These are phyloP conservation scores for Cyclotella kingstonii DNA, from an alignment of 108 stramenopile species.

Conservation along the genomic window DNA sequence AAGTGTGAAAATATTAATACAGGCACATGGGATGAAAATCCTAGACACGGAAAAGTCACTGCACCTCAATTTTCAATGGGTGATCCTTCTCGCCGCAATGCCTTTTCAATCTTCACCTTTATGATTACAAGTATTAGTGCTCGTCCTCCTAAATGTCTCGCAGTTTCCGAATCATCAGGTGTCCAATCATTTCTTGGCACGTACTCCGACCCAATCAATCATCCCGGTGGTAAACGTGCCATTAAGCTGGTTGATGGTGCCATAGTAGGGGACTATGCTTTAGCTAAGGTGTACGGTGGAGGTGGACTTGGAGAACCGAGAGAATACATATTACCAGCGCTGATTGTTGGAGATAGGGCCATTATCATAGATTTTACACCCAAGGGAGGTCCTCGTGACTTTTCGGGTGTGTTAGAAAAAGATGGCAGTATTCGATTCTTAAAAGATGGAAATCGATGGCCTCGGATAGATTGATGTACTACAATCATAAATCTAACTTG, in stretches of 20 bases:
- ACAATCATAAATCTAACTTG: background rate
- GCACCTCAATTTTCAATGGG: background rate
- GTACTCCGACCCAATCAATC: constrained; percentile 61
- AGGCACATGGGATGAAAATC: background rate
- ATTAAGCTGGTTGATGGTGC: constrained; percentile 37
- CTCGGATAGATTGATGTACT: constrained; percentile 18
- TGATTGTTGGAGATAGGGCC: constrained; percentile 51
- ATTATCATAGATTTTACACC: constrained; percentile 56
- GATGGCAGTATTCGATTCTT: constrained; percentile 46
- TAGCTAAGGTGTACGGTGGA: constrained; percentile 50
- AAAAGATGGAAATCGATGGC: constrained; percentile 60
- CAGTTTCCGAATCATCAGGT: background rate
- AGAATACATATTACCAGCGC: constrained; percentile 48
- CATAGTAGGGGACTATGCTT: constrained; percentile 43
- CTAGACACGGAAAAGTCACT: background rate
- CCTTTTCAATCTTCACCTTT: background rate
- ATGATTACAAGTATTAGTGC: background rate
- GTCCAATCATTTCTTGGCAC: constrained; percentile 40
- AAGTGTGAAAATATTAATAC: background rate
- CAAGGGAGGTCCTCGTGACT: constrained; percentile 58
- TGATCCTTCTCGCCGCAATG: background rate
- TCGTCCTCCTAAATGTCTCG: background rate
- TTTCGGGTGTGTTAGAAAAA: constrained; percentile 52
- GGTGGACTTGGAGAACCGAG: constrained; percentile 55
- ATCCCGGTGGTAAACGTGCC: constrained; percentile 57